These are phyloP conservation scores for Arthrinium puccinioides DNA, from an alignment of 2,329 filamentous ascomycete genomes.

Conservation along the genomic window DNA sequence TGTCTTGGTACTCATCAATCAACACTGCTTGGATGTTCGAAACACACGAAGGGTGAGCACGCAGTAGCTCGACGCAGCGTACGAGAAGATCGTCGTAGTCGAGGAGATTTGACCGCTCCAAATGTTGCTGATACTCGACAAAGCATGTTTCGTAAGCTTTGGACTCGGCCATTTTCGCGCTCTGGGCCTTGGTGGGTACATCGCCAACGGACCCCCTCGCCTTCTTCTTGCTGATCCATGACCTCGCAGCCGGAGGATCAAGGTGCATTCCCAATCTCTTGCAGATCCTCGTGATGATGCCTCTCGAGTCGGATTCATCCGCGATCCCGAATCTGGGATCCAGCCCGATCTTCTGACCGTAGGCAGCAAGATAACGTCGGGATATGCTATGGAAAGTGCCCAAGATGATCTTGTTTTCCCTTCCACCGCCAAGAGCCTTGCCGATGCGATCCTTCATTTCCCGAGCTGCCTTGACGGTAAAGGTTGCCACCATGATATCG, in stretches of 20 bases:
- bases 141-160: constrained; percentile 61
- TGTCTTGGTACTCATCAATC: constrained; percentile 97
- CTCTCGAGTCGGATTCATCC: constrained; percentile 71
- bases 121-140: constrained; percentile 68
- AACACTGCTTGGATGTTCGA: constrained; percentile 85
- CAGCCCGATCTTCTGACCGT: constrained; percentile 79
- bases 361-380: constrained; percentile 72
- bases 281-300: constrained; percentile 75
- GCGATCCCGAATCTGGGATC: constrained; percentile 83
- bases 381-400: constrained; percentile 95
- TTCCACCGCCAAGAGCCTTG: constrained; percentile 68
- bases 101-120: constrained; percentile 71
- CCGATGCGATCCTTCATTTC: constrained; percentile 91
- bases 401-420: constrained; percentile 71
- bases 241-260: constrained; percentile 63
- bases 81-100: constrained; percentile 93
- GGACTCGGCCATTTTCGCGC: constrained; percentile 33
- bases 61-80: constrained; percentile 72
- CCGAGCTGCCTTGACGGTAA: constrained; percentile 87
- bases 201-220: constrained; percentile 40
- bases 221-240: constrained; percentile 68
- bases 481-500: constrained; percentile 91
- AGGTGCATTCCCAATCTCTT: constrained; percentile 63
- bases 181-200: constrained; percentile 33
- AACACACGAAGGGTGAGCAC: constrained; percentile 68